Evolutionary conservation across 139 green algal species (phyloP), one percentile per base, ranked within the genome.

Genomic region (Medakamo hakoo): DNA sequence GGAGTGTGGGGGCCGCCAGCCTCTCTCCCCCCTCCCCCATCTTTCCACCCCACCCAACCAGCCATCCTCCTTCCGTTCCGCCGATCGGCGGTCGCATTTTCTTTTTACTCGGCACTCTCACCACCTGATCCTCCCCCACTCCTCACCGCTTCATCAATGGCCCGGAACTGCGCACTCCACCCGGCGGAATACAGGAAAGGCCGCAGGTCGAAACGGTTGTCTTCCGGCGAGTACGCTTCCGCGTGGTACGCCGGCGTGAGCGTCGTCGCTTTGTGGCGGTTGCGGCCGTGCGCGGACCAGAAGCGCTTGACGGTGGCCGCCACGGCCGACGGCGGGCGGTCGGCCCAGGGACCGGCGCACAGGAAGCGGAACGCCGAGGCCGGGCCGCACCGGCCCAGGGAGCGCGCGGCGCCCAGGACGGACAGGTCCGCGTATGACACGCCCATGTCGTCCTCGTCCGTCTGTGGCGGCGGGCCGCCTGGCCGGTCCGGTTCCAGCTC

Each of bases 171-270:
- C 88, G 60, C 64, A 24, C 23, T 68, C 73, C 73, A 80, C 55
- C 62, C 32, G 3, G 78, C 59, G 73, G 95, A 95, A 83, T 97
- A 97, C 57, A 97, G 66, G 65, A 98, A 96, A 65, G 86, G 91
- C 16, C 89, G 71, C 68, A 95, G 82, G 71, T 98, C 89, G 63
- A 89, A 96, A 9, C 92, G 72, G 71, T 97, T 93, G 82, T 97
- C 92, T 30, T 97, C 91, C 2, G 86, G 86, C 4, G 83, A 94
- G 79, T 98, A 97, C 65, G 64, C 86, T 68, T 97, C 91, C 2
- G 91, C 92, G 69, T 98, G 92, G 71, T 97, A 97, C 3, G 88
- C 80, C 26, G 92, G 92, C 30, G 92, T 97, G 4, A 98, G 70
- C 4, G 88, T 91, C 1, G 92, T 98, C 40, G 90, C 80, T 76